Percentiles rank a stretch among this genome's conserved stretches.
phyloP scores from a whole-genome alignment of 768 basidiomycete species.

The Coprinopsis sp. region DNA sequence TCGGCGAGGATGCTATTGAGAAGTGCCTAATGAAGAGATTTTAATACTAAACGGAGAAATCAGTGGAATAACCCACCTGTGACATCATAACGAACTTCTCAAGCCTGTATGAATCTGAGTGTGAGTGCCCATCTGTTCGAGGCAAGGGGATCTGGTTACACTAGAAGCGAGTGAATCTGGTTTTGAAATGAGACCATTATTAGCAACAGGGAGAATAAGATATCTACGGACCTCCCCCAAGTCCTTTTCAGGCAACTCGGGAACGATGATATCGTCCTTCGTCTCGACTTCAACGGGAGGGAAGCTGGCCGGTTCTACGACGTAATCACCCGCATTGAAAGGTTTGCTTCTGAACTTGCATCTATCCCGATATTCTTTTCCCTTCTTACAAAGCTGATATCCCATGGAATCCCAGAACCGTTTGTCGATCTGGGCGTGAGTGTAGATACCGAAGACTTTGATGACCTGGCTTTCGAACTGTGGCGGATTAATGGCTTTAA shows the following conservation, averaged over 20 bases:
- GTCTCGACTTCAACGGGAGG: conserved; percentile 25
- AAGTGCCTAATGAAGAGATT: conserved; percentile 13
- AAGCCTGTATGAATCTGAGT: conserved; percentile 20
- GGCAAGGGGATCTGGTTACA: conserved; percentile 39
- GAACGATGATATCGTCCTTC: conserved; percentile 16
- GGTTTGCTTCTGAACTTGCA: conserved; percentile 45
- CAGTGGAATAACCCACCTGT: conserved; percentile 21
- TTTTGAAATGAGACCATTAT: no score
- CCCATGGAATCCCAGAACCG: conserved; percentile 36
- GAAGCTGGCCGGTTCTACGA: conserved; percentile 52
- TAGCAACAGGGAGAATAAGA: no score
- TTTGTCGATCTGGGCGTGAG: conserved; percentile 34
- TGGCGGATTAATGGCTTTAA: no score
- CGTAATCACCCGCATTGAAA: conserved; percentile 26
- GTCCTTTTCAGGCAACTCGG: conserved; percentile 39
- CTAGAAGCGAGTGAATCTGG: conserved; percentile 56
- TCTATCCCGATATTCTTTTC: conserved; percentile 44
- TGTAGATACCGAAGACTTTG: conserved; percentile 35
- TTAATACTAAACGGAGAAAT: neutral
- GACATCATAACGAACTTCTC: conserved; percentile 45
- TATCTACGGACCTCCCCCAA: conserved; percentile 40
- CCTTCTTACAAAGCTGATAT: conserved; percentile 31
- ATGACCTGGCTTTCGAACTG: no score
- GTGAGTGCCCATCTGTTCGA: neutral
- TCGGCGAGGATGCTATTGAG: conserved; percentile 42